Base-by-base conservation (phyloP, 768 basidiomycete genomes). In the Cytidiella melzeri region DNA sequence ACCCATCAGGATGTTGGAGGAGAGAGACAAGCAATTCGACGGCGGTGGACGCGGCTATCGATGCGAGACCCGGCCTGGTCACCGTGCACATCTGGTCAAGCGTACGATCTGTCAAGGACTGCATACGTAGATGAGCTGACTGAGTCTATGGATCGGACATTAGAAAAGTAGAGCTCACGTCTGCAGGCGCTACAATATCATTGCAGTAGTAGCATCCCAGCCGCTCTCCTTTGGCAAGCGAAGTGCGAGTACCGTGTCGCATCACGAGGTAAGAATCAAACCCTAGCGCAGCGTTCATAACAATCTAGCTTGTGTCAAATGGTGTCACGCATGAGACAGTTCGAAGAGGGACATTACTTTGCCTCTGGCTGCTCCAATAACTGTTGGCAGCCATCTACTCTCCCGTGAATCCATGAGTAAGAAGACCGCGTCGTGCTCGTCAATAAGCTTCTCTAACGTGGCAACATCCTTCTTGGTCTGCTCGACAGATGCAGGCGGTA, bases 51-150 rank as follows among this genome's bases (percentile, higher is more conserved):
- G 88, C 81, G 0, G 96, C 96, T 45, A 97, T 92, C 0, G 92
- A 81, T 0, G 95, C 96, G 1, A 98, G 75, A 0, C 95, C 95
- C 0, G 96, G 96, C 19, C 96, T 74, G 0, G 95, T 97, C 25
- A 99, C 96, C 1, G 96, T 98, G 63, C 96, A 99, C 95, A 97
- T 97, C 64, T 98, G 95, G 64, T 98, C 96, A 12, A 98, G 77
- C 3, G 94, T 95, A 37, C 93, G 78, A 63, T 98, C 95, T 0
- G 88, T 87, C 38, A 87, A 66, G 2, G 80, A 81, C 83, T 77
- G 54, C 24, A 40, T 2, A 18, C 7, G 7, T n/a, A 15, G 2
- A n/a, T 11, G 6, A 30, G 24, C 52, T 53, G 25, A 48, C 55
- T 37, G 27, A 11, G 3, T 3, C 10, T 15, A 1, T 24, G 18